Base-by-base conservation (phyloP, 169 alveolate species). In the Babesia gibsoni region DNA sequence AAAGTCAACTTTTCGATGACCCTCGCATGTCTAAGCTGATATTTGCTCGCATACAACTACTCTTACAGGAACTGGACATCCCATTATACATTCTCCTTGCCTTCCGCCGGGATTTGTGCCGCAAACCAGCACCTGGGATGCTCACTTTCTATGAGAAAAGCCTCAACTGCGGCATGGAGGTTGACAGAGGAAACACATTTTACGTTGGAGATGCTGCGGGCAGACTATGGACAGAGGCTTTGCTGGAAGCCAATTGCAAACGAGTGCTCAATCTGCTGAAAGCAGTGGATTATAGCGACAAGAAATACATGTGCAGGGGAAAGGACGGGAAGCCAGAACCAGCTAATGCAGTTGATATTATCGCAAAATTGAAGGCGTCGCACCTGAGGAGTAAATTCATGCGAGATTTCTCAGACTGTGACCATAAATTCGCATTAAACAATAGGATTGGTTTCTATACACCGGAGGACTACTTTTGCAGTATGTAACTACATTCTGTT, bases 121-220 rank as follows among this genome's bases (percentile, higher is more conserved):
- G 72, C 6, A 61, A 61, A 20, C 63, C 59, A 50, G 84, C 56
- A 8, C 78, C 83, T 8, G 92, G 92, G n/a, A 86, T 87, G 90
- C 69, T 73, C 52, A 54, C 61, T n/a, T 87, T 78, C 70, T 85
- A 73, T 37, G 75, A 66, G 56, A 33, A 75, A 30, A 63, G 82
- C 70, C 81, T 78, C 30, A 82, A 77, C 57, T 39, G 35, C 9
- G 46, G 67, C 16, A 54, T 87, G 23, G 69, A 68, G 22, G 52
- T 69, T 12, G 73, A 79, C 54, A 7, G 67, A 22, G 50, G 52
- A 12, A 63, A 77, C 33, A 41, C 84, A 8, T 79, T 87, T 36
- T 87, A 78, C 53, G 92, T 87, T 46, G 92, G 92, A 4, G 92
- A 87, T 78, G 89, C 89, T 42, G 92, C 92, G 22, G 89, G 89